Evolutionary conservation across 129 eudicot species (phyloP).

Genomic region (Daucus carota): DH1_v3.0 NC_030386.2:35554001-35554500

Average conservation of each 20-base stretch:
- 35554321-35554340: constrained; percentile 52
- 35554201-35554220: constrained; percentile 9
- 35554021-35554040: constrained; percentile 41
- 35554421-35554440: constrained; percentile 35
- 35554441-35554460: constrained; percentile 28
- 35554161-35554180: background rate
- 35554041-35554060: constrained; percentile 40
- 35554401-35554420: constrained; percentile 35
- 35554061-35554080: constrained; percentile 49
- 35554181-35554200: background rate
- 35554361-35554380: constrained; percentile 58
- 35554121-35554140: constrained; percentile 70
- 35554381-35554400: constrained; percentile 45
- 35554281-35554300: constrained; percentile 5
- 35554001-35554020: constrained; percentile 33
- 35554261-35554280: constrained; percentile 22
- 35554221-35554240: constrained; percentile 66
- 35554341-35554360: constrained; percentile 59
- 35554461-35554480: constrained; percentile 16
- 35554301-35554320: constrained; percentile 30
- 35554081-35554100: constrained; percentile 55
- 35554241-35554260: constrained; percentile 41
- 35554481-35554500: constrained; percentile 22
- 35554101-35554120: constrained; percentile 54
- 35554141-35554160: constrained; percentile 14